phyloP scores from a whole-genome alignment of 2,329 filamentous ascomycete species.

The Coniella lustricola region DNA sequence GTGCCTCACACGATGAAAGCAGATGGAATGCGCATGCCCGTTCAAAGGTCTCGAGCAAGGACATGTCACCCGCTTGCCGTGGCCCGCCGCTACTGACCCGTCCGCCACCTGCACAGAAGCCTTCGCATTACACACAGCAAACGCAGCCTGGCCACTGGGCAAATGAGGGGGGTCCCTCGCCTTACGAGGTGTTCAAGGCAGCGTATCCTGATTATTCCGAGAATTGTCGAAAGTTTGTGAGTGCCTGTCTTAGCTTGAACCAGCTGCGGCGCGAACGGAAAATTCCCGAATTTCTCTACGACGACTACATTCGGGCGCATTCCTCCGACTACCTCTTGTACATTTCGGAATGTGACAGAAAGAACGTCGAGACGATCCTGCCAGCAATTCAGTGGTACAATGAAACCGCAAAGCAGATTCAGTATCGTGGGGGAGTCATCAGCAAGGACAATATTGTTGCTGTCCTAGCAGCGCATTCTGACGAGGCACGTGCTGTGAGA shows the following conservation, averaged over 20 bases:
- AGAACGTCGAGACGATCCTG: constrained; percentile 18
- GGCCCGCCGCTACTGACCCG: background rate
- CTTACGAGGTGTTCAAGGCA: constrained; percentile 23
- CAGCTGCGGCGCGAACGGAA: constrained; percentile 18
- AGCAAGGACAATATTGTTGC: constrained; percentile 24
- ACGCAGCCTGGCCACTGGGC: background rate
- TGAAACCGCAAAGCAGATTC: constrained; percentile 23
- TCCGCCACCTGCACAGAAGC: background rate
- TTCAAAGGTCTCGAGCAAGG: background rate
- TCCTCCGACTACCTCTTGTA: constrained; percentile 26
- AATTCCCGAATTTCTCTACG: constrained; percentile 26
- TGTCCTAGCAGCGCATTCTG: constrained; percentile 23
- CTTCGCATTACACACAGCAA: background rate
- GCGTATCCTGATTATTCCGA: constrained; percentile 26
- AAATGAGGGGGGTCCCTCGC: constrained; percentile 4
- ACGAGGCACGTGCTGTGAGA: constrained; percentile 17
- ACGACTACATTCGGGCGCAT: constrained; percentile 30
- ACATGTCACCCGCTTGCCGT: background rate
- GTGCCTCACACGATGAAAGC: constrained; percentile 7
- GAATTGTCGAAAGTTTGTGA: constrained; percentile 24
- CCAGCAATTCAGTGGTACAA: constrained; percentile 29
- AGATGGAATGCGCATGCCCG: background rate
- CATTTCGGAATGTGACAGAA: constrained; percentile 21
- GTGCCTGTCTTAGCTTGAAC: constrained; percentile 25
- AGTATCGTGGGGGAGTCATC: constrained; percentile 23